Percentiles rank a stretch among this genome's conserved stretches.
Evolutionary conservation across 208 protist genomes (phyloP).

Genomic region (Leishmania mexicana): DNA sequence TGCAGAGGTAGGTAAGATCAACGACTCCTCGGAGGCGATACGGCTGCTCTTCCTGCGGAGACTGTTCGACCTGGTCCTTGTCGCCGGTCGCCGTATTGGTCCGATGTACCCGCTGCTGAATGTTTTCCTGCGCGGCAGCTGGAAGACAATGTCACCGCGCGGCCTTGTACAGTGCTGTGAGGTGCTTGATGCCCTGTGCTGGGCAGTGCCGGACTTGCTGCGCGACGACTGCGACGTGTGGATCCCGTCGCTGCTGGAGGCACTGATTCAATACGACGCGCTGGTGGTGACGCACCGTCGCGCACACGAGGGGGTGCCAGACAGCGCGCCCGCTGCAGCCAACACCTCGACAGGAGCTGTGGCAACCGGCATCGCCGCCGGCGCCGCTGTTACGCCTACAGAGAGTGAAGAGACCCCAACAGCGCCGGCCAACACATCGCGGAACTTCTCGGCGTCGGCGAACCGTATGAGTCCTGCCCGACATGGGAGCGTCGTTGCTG

Average conservation of each 20-base stretch:
- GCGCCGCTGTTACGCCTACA: background rate
- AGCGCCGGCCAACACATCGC: background rate
- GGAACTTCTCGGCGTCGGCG: background rate
- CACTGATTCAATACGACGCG: slow-evolving; percentile 41
- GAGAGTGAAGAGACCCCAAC: background rate
- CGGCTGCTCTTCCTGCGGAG: slow-evolving; percentile 42
- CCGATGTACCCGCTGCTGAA: slow-evolving; percentile 75
- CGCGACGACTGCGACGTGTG: slow-evolving; percentile 61
- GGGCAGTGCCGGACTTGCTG: slow-evolving; percentile 63
- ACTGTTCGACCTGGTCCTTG: slow-evolving; percentile 53
- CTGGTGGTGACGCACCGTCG: slow-evolving; percentile 32
- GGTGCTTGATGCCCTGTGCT: slow-evolving; percentile 63
- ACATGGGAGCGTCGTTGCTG: background rate
- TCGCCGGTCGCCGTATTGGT: slow-evolving; percentile 52
- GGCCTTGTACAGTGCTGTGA: slow-evolving; percentile 57
- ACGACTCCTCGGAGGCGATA: slow-evolving; percentile 16
- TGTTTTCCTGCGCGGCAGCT: slow-evolving; percentile 59
- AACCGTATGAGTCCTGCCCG: background rate
- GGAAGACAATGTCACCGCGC: slow-evolving; percentile 32
- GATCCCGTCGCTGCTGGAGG: slow-evolving; percentile 57
- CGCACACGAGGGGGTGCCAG: slow-evolving; percentile 12
- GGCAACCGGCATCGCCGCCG: background rate
- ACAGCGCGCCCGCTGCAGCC: background rate
- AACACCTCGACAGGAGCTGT: background rate
- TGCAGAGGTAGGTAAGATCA: background rate